Conservation (phyloP, 441 rosid species). For the Metrosideros polymorpha region DNA sequence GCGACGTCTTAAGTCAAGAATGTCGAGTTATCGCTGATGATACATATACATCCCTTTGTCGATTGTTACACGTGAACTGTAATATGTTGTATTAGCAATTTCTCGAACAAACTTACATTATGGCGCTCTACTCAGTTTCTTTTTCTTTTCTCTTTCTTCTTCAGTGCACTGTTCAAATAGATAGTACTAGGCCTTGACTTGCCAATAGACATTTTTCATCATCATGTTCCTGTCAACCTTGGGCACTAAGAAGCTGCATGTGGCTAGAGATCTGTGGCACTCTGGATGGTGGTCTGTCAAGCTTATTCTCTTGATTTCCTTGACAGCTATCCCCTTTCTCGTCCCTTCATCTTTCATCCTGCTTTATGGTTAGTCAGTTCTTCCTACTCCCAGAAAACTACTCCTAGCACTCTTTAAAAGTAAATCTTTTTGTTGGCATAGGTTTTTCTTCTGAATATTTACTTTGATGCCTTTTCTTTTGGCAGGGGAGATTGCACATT, state of each 20-base stretch:
- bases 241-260: constrained; percentile 51
- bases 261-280: constrained; percentile 74
- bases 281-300: constrained; percentile 95
- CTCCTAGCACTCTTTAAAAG: not conserved
- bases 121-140: not conserved
- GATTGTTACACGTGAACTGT: not conserved
- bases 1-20: not conserved
- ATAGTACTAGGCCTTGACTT: constrained; percentile 26
- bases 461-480: constrained; percentile 3
- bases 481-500: constrained; percentile 94
- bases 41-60: not conserved
- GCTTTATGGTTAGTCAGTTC: constrained; percentile 51
- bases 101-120: not conserved
- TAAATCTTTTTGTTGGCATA: not conserved
- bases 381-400: not conserved
- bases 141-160: not conserved
- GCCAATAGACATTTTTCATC: constrained; percentile 49
- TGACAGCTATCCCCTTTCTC: constrained; percentile 54
- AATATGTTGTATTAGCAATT: not conserved
- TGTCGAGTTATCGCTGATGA: not conserved
- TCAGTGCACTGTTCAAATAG: not conserved
- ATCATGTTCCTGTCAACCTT: constrained; percentile 72
- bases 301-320: constrained; percentile 50
- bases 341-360: constrained; percentile 59
- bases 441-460: not conserved